phyloP scores from a whole-genome alignment of 2,329 filamentous ascomycete species.

The Verticillium isaacii region DNA sequence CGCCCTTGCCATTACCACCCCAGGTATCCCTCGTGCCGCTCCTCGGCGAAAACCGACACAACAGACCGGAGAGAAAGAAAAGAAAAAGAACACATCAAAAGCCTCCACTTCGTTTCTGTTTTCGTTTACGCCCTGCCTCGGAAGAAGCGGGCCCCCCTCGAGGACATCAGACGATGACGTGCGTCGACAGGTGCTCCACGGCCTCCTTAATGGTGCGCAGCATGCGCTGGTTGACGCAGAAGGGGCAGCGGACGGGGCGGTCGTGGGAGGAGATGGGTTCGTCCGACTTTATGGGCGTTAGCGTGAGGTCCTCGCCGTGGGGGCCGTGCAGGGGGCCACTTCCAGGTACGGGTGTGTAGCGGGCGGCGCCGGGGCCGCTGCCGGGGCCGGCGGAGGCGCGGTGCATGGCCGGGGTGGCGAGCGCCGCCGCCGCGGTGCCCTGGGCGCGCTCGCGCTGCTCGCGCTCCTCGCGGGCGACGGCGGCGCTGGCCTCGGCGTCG shows the following conservation, averaged over 20 bases:
- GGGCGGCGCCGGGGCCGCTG: conserved; percentile 10
- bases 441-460: conserved; percentile 34
- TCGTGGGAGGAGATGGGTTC: conserved; percentile 41
- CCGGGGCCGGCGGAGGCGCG: conserved; percentile 5
- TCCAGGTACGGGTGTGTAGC: conserved; percentile 8
- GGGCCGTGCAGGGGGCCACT: conserved; percentile 14
- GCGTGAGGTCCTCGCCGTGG: conserved; percentile 36
- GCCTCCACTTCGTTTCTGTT: too few species aligned
- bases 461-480: conserved; percentile 47
- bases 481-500: conserved; percentile 53
- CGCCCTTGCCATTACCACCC: neutral
- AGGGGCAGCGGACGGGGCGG: conserved; percentile 51
- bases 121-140: neutral
- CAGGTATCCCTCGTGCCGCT: neutral
- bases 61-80: neutral
- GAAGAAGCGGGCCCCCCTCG: neutral
- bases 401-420: conserved; percentile 18
- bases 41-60: neutral
- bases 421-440: conserved; percentile 18
- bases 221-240: conserved; percentile 58
- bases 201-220: conserved; percentile 56
- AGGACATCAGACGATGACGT: conserved; percentile 46
- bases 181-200: conserved; percentile 58
- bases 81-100: too few species aligned
- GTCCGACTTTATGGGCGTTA: conserved; percentile 51